Evolutionary conservation across 768 basidiomycete genomes (phyloP).

Genomic region (Mycena vulgaris): DNA sequence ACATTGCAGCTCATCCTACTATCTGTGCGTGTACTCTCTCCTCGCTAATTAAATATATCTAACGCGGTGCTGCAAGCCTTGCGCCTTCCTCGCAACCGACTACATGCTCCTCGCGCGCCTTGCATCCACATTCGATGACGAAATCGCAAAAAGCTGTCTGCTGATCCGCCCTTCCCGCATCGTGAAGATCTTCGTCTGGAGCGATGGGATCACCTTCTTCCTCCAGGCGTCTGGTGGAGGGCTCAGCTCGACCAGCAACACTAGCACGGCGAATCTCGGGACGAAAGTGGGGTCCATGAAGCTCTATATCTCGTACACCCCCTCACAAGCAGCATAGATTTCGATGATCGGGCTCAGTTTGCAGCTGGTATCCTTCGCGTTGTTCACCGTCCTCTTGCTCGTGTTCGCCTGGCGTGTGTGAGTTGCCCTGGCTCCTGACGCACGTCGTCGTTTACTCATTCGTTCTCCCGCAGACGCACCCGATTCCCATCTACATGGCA

Average conservation of each 20-base stretch:
- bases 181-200: slow-evolving; percentile 63
- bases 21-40: background rate
- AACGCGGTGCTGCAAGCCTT: too few species aligned
- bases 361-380: slow-evolving; percentile 56
- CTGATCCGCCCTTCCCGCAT: slow-evolving; percentile 56
- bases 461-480: background rate
- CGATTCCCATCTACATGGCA: slow-evolving; percentile 4
- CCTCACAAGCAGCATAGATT: slow-evolving; percentile 43
- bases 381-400: slow-evolving; percentile 52
- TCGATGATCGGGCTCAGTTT: slow-evolving; percentile 60
- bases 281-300: slow-evolving; percentile 41
- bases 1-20: background rate
- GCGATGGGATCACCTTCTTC: slow-evolving; percentile 66
- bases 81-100: slow-evolving; percentile 69
- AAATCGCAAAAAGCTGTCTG: slow-evolving; percentile 56
- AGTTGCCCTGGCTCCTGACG: background rate
- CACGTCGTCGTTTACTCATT: background rate
- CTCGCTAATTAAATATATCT: too few species aligned
- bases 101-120: slow-evolving; percentile 68
- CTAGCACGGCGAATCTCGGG: slow-evolving; percentile 38
- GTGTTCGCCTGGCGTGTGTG: slow-evolving; percentile 55
- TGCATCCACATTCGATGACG: slow-evolving; percentile 47
- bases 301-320: background rate
- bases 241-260: slow-evolving; percentile 43
- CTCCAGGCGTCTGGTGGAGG: slow-evolving; percentile 63